Percentiles rank a stretch among this genome's conserved stretches.
Conservation (phyloP, 2,329 filamentous ascomycete genomes). For the Alternaria burnsii region DNA sequence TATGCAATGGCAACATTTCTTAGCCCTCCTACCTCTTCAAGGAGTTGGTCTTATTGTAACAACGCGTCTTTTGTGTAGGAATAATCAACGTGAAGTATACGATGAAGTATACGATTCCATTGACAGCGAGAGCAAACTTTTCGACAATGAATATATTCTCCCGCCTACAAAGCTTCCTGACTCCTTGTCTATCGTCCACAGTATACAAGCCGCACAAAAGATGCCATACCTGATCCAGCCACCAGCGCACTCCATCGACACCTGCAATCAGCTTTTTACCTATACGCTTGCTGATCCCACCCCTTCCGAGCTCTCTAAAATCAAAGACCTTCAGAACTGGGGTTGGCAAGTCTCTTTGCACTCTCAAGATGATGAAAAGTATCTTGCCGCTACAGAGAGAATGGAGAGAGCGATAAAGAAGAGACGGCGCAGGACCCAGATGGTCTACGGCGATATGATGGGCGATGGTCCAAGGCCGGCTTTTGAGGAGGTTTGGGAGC, state of each 20-base stretch:
- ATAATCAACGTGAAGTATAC: neutral
- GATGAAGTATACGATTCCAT: neutral
- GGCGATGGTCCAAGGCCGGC: neutral
- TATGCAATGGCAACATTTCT: constrained; percentile 12
- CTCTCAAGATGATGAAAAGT: constrained; percentile 2
- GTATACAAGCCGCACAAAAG: neutral
- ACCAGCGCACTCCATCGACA: neutral
- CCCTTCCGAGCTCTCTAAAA: neutral
- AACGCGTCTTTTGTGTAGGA: neutral
- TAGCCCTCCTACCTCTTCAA: neutral
- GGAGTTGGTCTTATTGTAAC: neutral
- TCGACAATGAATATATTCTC: neutral
- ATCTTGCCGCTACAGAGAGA: neutral
- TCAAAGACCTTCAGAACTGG: constrained; percentile 10
- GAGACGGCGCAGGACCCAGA: constrained; percentile 2
- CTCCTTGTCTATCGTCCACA: neutral
- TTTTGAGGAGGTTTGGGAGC: constrained; percentile 13
- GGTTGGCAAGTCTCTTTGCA: constrained; percentile 14
- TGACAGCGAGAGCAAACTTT: neutral
- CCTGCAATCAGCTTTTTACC: neutral
- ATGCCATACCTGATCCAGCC: constrained; percentile 15
- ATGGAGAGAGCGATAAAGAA: neutral
- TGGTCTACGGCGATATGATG: constrained; percentile 1
- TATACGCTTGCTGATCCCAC: neutral
- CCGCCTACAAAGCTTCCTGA: neutral